Percentiles rank a stretch among this genome's conserved stretches.
phyloP scores from a whole-genome alignment of 306 rosid genomes.

The Fragaria iinumae region DNA sequence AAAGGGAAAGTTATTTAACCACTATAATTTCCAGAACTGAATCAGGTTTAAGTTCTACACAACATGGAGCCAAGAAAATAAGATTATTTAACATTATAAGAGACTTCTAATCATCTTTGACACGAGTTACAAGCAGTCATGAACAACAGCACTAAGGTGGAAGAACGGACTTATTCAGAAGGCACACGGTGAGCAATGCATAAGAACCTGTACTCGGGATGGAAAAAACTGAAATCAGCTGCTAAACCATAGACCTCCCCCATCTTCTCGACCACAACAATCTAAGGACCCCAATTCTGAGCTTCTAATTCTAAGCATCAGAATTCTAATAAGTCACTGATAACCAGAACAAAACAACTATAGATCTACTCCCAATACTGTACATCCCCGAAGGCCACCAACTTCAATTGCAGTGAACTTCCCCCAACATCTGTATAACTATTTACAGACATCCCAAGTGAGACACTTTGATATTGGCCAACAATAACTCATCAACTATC shows the following conservation, averaged over 20 bases:
- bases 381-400: slow-evolving; percentile 54
- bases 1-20: background rate
- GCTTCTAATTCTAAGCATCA: slow-evolving; percentile 8
- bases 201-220: slow-evolving; percentile 7
- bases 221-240: background rate
- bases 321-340: slow-evolving; percentile 36
- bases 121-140: slow-evolving; percentile 18
- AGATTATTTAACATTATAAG: background rate
- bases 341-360: slow-evolving; percentile 13
- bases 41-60: background rate
- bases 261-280: background rate
- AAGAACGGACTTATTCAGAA: slow-evolving; percentile 7
- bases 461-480: slow-evolving; percentile 29
- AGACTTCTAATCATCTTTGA: slow-evolving; percentile 11
- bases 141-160: slow-evolving; percentile 4
- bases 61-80: background rate
- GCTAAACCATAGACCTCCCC: background rate
- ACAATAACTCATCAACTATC: slow-evolving; percentile 26
- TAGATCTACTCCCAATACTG: slow-evolving; percentile 37
- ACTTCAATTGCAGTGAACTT: slow-evolving; percentile 34
- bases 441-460: slow-evolving; percentile 49
- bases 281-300: slow-evolving; percentile 9
- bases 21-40: background rate
- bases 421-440: slow-evolving; percentile 39
- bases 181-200: background rate